Percentiles rank a stretch among this genome's conserved stretches.
These are phyloP conservation scores for Backusella westeae DNA, from an alignment of 192 early-diverging fungal genomes.

Conservation along the genomic window DNA sequence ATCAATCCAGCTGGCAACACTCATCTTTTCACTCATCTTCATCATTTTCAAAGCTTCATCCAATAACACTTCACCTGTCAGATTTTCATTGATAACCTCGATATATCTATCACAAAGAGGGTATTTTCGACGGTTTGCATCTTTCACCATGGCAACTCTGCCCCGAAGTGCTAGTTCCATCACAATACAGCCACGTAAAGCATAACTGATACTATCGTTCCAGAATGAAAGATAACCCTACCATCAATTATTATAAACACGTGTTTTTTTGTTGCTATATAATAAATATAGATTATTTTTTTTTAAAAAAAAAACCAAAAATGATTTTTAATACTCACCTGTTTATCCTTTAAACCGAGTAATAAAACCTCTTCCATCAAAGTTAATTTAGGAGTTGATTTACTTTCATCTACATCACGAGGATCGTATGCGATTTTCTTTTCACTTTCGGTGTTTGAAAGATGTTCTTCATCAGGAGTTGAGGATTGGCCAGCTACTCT, in stretches of 20 bases:
- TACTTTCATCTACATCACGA: conserved; percentile 49
- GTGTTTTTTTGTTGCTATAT: not conserved
- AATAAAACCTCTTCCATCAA: conserved; percentile 95
- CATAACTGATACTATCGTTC: conserved; percentile 99
- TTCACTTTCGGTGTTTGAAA: conserved; percentile 10
- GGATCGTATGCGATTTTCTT: conserved; percentile 53
- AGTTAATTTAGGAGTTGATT: conserved; percentile 67
- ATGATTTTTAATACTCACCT: conserved; percentile 46
- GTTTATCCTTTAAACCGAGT: conserved; percentile 90
- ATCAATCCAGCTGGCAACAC: conserved; percentile 94
- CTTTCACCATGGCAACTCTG: conserved; percentile 85
- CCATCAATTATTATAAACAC: conserved; percentile 7
- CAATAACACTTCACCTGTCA: conserved; percentile 92
- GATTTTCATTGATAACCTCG: conserved; percentile 76
- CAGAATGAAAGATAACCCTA: conserved; percentile 97
- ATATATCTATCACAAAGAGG: conserved; percentile 80
- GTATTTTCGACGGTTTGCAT: conserved; percentile 71
- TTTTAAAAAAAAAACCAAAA: not conserved
- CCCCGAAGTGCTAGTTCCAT: conserved; percentile 94
- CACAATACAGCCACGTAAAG: conserved; percentile 90
- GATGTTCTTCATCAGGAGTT: conserved; percentile 7
- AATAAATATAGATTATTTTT: not conserved
- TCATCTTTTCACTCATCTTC: conserved; percentile 80
- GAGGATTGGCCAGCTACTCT: conserved; percentile 18
- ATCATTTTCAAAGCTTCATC: conserved; percentile 94